Percentiles rank a stretch among this genome's conserved stretches.
Conservation (phyloP, 345 rosid genomes). For the Noccaea bulbosa region DNA sequence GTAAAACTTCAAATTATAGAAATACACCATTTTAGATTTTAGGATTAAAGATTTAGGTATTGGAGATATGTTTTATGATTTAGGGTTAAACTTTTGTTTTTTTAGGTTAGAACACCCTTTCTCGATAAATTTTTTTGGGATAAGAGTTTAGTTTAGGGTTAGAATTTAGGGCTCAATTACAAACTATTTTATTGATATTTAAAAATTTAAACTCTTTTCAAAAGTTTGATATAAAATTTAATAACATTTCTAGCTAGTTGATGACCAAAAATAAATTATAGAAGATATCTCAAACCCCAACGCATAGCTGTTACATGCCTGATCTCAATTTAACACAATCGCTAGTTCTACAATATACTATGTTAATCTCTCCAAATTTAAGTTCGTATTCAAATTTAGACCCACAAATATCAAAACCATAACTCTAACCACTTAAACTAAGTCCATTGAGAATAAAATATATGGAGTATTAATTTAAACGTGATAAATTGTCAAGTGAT, state of each 20-base stretch:
- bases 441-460: background rate
- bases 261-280: background rate
- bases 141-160: background rate
- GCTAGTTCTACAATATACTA: conserved; percentile 2
- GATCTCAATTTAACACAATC: conserved; percentile 2
- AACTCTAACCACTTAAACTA: conserved; percentile 5
- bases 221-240: too few relatives aligned
- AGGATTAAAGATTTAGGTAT: background rate
- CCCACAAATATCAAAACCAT: background rate
- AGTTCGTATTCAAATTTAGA: conserved; percentile 7
- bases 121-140: background rate
- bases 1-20: background rate
- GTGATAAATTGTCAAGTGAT: background rate
- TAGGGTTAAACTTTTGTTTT: background rate
- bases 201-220: too few relatives aligned
- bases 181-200: background rate
- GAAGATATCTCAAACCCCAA: conserved; percentile 7
- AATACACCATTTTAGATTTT: background rate
- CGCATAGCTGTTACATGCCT: background rate
- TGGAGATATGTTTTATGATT: background rate
- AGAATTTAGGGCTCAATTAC: background rate
- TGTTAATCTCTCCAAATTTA: background rate
- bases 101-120: background rate
- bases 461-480: background rate
- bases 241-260: background rate